Conservation (phyloP, 1,284 basidiomycete genomes). For the Laetiporus sulphureus region DNA sequence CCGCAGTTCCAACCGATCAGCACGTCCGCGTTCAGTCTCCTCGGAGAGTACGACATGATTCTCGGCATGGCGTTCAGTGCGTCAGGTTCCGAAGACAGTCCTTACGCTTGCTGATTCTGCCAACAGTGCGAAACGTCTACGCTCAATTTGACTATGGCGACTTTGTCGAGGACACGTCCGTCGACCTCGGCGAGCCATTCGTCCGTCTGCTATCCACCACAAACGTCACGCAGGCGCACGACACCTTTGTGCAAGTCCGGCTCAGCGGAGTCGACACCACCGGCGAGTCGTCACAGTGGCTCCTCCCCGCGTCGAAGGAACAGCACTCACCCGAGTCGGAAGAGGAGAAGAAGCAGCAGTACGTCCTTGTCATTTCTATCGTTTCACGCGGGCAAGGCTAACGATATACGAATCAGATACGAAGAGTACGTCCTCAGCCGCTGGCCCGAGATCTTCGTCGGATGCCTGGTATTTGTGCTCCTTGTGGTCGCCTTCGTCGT, state of each 20-base stretch:
- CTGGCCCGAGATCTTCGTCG: conserved; percentile 71
- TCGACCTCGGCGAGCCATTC: conserved; percentile 40
- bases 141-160: conserved; percentile 55
- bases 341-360: conserved; percentile 64
- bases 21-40: conserved; percentile 65
- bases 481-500: conserved; percentile 44
- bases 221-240: conserved; percentile 28
- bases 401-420: conserved; percentile 12
- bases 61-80: conserved; percentile 74
- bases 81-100: conserved; percentile 20
- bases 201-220: conserved; percentile 55
- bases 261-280: conserved; percentile 44
- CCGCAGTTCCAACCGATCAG: conserved; percentile 71
- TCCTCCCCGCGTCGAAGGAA: conserved; percentile 54
- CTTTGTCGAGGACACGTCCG: conserved; percentile 35
- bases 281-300: conserved; percentile 29
- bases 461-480: conserved; percentile 49
- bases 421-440: conserved; percentile 63
- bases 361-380: conserved; percentile 14
- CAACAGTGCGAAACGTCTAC: conserved; percentile 63
- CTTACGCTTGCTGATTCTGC: background rate
- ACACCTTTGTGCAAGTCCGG: conserved; percentile 46
- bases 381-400: background rate
- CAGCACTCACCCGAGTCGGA: conserved; percentile 58
- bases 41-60: conserved; percentile 76